Base-by-base conservation (phyloP, 495 filamentous ascomycete species). In the Hypoxylon fragiforme region DNA sequence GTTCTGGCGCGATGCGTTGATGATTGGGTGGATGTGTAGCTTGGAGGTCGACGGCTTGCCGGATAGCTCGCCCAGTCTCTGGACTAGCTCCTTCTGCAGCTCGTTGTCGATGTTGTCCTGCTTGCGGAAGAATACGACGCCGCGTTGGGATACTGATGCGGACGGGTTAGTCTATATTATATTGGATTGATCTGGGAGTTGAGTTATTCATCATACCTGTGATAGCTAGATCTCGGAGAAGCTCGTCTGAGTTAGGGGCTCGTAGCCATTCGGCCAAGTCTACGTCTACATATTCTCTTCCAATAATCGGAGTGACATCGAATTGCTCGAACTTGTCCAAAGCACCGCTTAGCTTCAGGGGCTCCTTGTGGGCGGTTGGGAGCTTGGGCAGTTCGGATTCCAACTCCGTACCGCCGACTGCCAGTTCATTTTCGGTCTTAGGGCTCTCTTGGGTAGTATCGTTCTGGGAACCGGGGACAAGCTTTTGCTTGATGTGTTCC, bases 61-160 rank as follows among this genome's bases (percentile, higher is more conserved):
- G 1, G 82, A 76, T 6, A 85, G 74, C 58, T 84, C 69, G 9
- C 87, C 87, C 0, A 92, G 79, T 1, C 79, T 75, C 44, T 87
- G 78, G 2, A 80, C 75, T 0, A 91, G 78, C 50, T 85, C 78
- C 62, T 91, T 91, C 53, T 88, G 84, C 14, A 83, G 71, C 13
- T 85, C 80, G 55, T 87, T 77, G 57, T 77, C 77, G 6, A 89
- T 67, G 44, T 73, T 77, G 65, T 90, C 80, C 57, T 92, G 89
- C 28, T 81, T 78, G 20, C 88, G 85, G 73, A 94, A 90, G 75
- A 90, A 91, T 32, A 92, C 89, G 0, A 94, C 89, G 2, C 88
- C 87, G 0, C 88, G 82, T 57, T 86, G 83, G 12, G 88, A 92
- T 59, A 94, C 88, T 91, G 32, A 69, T 82, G 78, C 55, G 84